phyloP scores from a whole-genome alignment of 2,329 filamentous ascomycete genomes.

The Exophiala oligosperma region DNA sequence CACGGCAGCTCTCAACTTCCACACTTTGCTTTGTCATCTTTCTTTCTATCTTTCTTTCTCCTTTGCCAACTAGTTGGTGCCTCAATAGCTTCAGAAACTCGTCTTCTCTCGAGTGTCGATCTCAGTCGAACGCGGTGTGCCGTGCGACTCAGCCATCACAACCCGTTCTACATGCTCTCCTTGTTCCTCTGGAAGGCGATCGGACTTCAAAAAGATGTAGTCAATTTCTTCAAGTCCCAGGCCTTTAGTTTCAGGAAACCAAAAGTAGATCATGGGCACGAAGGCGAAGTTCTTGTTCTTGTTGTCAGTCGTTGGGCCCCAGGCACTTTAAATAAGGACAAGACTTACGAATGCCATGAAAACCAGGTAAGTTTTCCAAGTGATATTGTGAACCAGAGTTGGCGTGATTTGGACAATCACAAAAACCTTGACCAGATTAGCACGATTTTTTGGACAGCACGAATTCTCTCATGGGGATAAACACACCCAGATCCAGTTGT shows the following conservation, averaged over 20 bases:
- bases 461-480: background rate
- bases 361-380: slow-evolving; percentile 39
- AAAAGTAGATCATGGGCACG: slow-evolving; percentile 49
- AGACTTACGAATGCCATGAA: slow-evolving; percentile 34
- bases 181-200: background rate
- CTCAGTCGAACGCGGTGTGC: too few relatives aligned
- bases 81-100: too few relatives aligned
- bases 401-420: slow-evolving; percentile 42
- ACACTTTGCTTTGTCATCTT: too few relatives aligned
- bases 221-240: slow-evolving; percentile 48
- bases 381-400: slow-evolving; percentile 34
- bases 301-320: background rate
- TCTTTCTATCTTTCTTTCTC: too few relatives aligned
- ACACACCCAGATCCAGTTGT: slow-evolving; percentile 42
- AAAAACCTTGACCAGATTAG: slow-evolving; percentile 40
- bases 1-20: too few relatives aligned
- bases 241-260: slow-evolving; percentile 46
- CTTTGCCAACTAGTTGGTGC: too few relatives aligned
- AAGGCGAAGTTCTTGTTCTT: slow-evolving; percentile 32
- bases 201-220: slow-evolving; percentile 36
- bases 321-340: background rate
- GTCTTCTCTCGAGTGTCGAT: too few relatives aligned
- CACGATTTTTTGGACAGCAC: background rate
- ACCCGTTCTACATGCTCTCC: slow-evolving; percentile 1
- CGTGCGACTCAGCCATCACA: background rate